Percentiles rank a stretch among this genome's conserved stretches.
phyloP scores from a whole-genome alignment of 1,139 yeast species.

The Petasospora fabianii region DNA sequence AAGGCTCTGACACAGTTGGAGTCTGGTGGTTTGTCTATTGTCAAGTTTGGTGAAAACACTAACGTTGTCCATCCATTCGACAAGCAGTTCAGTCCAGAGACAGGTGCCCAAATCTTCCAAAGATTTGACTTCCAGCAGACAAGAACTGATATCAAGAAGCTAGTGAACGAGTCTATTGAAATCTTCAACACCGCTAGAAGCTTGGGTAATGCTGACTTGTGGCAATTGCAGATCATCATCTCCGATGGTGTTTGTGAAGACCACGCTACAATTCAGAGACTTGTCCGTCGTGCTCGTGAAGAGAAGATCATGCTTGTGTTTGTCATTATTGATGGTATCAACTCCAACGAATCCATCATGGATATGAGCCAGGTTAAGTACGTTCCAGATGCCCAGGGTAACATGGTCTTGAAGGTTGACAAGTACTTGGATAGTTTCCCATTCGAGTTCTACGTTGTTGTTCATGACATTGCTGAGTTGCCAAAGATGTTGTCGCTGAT shows the following conservation, averaged over 20 bases:
- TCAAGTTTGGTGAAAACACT: conserved; percentile 84
- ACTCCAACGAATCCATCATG: conserved; percentile 78
- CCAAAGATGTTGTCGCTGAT: conserved; percentile 91
- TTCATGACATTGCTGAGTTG: conserved; percentile 79
- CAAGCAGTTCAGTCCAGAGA: conserved; percentile 73
- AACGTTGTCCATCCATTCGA: conserved; percentile 88
- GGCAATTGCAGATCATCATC: conserved; percentile 91
- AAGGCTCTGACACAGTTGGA: conserved; percentile 93
- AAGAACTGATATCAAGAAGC: conserved; percentile 74
- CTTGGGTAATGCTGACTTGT: conserved; percentile 58
- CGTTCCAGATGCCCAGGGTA: conserved; percentile 65
- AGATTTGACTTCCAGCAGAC: conserved; percentile 92
- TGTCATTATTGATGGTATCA: conserved; percentile 88
- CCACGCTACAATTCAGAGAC: conserved; percentile 73
- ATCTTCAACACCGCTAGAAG: conserved; percentile 67
- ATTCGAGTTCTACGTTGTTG: conserved; percentile 94
- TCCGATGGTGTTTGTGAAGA: conserved; percentile 98
- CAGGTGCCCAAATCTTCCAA: conserved; percentile 81
- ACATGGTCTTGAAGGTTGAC: conserved; percentile 68
- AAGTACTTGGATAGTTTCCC: conserved; percentile 93
- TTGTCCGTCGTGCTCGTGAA: conserved; percentile 90
- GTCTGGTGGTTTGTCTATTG: conserved; percentile 89
- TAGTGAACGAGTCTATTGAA: conserved; percentile 67
- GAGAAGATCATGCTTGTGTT: conserved; percentile 93
- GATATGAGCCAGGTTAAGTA: conserved; percentile 94